Evolutionary conservation across 2,329 filamentous ascomycete species (phyloP).

Genomic region (Daldinia sp.): DNA sequence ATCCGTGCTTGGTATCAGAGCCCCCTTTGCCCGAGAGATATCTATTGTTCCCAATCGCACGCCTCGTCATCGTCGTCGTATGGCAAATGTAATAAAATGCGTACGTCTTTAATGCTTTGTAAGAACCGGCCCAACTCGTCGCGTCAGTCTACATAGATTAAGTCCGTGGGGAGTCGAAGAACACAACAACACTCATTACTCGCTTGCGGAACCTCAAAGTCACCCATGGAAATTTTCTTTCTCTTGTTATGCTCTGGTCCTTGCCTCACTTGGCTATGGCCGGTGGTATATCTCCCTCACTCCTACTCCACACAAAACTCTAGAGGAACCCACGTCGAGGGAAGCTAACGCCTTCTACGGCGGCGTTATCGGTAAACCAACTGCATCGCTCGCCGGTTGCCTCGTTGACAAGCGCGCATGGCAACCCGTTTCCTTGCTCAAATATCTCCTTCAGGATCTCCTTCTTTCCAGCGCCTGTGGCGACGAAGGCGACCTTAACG

Average conservation of each 20-base stretch:
- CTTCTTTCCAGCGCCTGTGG: slow-evolving; percentile 90
- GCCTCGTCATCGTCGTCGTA: slow-evolving; percentile 1
- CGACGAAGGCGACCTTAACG: slow-evolving; percentile 88
- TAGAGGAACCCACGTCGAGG: slow-evolving; percentile 76
- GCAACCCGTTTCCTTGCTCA: slow-evolving; percentile 82
- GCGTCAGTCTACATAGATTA: slow-evolving; percentile 31
- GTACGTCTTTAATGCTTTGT: slow-evolving; percentile 25
- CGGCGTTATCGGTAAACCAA: slow-evolving; percentile 93
- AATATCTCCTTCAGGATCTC: slow-evolving; percentile 94
- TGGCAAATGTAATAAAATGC: slow-evolving; percentile 25
- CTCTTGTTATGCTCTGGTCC: not conserved
- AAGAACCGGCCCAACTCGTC: slow-evolving; percentile 25
- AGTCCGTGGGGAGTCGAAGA: slow-evolving; percentile 20
- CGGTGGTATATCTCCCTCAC: not conserved
- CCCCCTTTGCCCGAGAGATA: slow-evolving; percentile 22
- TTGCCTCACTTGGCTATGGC: not conserved
- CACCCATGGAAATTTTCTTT: slow-evolving; percentile 14
- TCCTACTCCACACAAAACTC: slow-evolving; percentile 1
- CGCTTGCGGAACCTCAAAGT: slow-evolving; percentile 18
- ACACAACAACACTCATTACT: slow-evolving; percentile 19
- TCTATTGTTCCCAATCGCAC: slow-evolving; percentile 19
- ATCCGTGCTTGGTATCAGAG: slow-evolving; percentile 32
- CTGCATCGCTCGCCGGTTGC: slow-evolving; percentile 85
- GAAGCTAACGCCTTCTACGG: slow-evolving; percentile 86
- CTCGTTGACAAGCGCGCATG: slow-evolving; percentile 89